Base-by-base conservation (phyloP, 371 early-diverging fungal species). In the Syncephalastrum racemosum region DNA sequence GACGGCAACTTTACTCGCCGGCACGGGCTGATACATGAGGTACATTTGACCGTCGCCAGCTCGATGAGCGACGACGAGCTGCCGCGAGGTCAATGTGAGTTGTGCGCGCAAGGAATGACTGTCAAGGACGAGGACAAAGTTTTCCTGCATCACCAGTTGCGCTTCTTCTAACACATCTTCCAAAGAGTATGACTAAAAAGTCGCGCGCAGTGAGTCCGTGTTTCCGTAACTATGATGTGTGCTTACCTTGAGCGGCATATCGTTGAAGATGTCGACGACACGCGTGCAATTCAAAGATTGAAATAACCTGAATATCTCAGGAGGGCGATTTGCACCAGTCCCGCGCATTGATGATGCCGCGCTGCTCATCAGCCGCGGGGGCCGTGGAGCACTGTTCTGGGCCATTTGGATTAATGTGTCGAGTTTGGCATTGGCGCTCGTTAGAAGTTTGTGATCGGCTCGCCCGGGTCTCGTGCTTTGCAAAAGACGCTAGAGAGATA, bases 401-500 rank as follows among this genome's bases (percentile, higher is more conserved):
- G 63, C 52, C 65, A 76, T 59, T 10, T 46, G 52, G 43, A 76
- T 58, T 4, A 82, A 52, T 16, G 49, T 63, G 43, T 79, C 78
- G 15, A 82, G 56, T 8, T 68, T 62, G 44, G 68, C 53, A 46
- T 70, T 76, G 7, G 80, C 78, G 16, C 52, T 52, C 8, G 60
- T 24, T 24, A 79, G 50, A 14, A 74, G 62, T 14, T 64, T 59
- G 46, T 76, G 64, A 53, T 79, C 81, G 12, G 68, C 48, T 24
- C 71, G 63, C 23, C 72, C 71, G 22, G 73, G 65, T 18, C 68
- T 71, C 5, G 77, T 68, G 8, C 68, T 63, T 45, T 78, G 69
- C 27, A 74, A 61, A 22, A 82, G 47, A 49, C 75, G 61, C 77
- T 77, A 31, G 12, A 31, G 36, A 10, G 3, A 27, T 7, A 31